phyloP scores from a whole-genome alignment of 257 asterid genomes.

The Thymus mandschuricus region DNA sequence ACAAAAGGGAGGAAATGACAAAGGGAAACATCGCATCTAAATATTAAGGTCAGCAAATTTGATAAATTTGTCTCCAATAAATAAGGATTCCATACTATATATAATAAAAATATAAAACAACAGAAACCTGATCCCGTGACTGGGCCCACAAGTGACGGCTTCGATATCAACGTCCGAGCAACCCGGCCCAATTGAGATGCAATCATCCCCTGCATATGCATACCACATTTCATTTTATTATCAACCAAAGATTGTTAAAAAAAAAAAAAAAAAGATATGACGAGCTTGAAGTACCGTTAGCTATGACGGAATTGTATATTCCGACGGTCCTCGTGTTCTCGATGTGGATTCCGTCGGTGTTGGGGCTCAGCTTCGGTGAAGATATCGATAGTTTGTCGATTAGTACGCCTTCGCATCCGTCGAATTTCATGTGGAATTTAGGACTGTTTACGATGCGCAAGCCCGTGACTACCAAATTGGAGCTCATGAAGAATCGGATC shows the following conservation, averaged over 20 bases:
- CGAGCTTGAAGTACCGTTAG: slow-evolving; percentile 53
- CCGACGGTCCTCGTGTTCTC: slow-evolving; percentile 79
- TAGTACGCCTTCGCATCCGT: slow-evolving; percentile 76
- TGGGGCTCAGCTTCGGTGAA: slow-evolving; percentile 92
- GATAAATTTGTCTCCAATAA: not conserved
- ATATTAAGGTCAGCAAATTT: not conserved
- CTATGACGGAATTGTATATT: slow-evolving; percentile 76
- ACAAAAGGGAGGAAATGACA: not conserved
- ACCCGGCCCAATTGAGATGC: slow-evolving; percentile 92
- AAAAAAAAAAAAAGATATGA: not conserved
- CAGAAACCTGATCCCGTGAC: slow-evolving; percentile 93
- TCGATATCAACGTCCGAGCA: slow-evolving; percentile 86
- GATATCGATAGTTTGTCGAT: slow-evolving; percentile 70
- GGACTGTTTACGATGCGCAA: slow-evolving; percentile 85
- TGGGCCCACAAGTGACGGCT: slow-evolving; percentile 89
- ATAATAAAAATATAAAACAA: not conserved
- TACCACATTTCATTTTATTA: not conserved
- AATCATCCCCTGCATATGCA: slow-evolving; percentile 73
- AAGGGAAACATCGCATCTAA: not conserved
- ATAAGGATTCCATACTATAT: not conserved
- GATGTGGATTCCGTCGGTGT: slow-evolving; percentile 91
- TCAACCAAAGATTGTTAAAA: not conserved
- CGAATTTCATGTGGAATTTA: slow-evolving; percentile 87
- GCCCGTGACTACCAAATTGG: slow-evolving; percentile 70
- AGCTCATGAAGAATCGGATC: slow-evolving; percentile 88